Evolutionary conservation across 768 basidiomycete genomes (phyloP), one percentile per base, ranked within the genome.

Genomic region (Baorangia bicolor): DNA sequence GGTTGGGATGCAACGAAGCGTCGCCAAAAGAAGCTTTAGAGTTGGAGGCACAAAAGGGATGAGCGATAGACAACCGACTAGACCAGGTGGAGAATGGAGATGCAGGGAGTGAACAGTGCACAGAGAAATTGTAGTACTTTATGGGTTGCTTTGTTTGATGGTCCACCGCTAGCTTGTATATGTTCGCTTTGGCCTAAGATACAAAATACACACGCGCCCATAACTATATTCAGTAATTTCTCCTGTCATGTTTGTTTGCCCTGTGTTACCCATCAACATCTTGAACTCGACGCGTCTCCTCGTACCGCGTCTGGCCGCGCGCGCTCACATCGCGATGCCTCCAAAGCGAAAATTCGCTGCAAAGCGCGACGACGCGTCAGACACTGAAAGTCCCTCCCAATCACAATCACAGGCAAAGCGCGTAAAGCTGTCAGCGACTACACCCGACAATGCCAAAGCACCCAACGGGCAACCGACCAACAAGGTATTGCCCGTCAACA

Each of bases 401-500:
- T 59, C 64, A n/a, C 56, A 56, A 49, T 51, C 63, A 9, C 34
- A 31, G 25, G 33, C 69, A 21, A 76, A 73, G 51, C 65, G 51
- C 9, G 44, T 57, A 41, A 66, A 74, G 65, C 66, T 52, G 57
- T 49, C 55, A 46, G 55, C 71, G 56, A 38, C 61, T 27, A 21
- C 59, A 27, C 21, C 51, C 47, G 56, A 63, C 34, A 38, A 48
- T 21, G 45, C 35, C 51, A 58, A 58, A 41, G 71, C 73, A 5
- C 58, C 70, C 37, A 84, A 80, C 53, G 74, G 75, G 0, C 87
- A 90, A 63, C 88, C 88, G 34, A 90, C 81, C 48, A 92, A 92
- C 69, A 90, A 84, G 66, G 79, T 80, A 6, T 63, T 92, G 5
- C 90, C 90, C n/a, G 77, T 74, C 21, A 70, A 75, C 34, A 85